These are phyloP conservation scores for Phytophthora tentaculata DNA, from an alignment of 352 stramenopile genomes.

Conservation along the genomic window DNA sequence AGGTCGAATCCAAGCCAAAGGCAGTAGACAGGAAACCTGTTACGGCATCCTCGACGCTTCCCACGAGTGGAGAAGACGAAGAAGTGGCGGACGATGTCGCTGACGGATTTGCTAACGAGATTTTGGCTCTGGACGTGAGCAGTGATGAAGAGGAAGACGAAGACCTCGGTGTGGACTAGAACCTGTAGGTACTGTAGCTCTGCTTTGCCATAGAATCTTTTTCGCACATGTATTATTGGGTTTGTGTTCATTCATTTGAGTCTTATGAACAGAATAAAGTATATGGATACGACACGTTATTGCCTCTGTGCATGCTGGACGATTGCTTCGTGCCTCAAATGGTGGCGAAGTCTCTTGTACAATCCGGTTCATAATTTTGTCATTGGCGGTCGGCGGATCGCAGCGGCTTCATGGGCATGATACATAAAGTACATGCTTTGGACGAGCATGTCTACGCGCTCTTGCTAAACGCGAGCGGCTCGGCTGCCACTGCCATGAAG, in stretches of 20 bases:
- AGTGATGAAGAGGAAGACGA: constrained; percentile 81
- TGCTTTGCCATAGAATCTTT: constrained; percentile 23
- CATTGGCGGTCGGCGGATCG: constrained; percentile 18
- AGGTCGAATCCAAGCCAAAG: constrained; percentile 25
- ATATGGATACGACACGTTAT: constrained; percentile 40
- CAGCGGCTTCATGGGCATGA: constrained; percentile 26
- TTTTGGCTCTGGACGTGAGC: constrained; percentile 80
- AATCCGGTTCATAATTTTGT: constrained; percentile 46
- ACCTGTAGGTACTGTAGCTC: neutral
- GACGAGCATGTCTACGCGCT: constrained; percentile 23
- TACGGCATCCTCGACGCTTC: constrained; percentile 41
- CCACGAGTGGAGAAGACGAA: constrained; percentile 58
- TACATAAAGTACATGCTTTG: constrained; percentile 35
- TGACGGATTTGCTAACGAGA: constrained; percentile 69
- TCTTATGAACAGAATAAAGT: constrained; percentile 37
- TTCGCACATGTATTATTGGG: constrained; percentile 10
- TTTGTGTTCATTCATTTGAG: constrained; percentile 13
- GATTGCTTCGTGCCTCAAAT: constrained; percentile 23
- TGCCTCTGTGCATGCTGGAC: constrained; percentile 21
- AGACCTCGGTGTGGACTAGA: constrained; percentile 59
- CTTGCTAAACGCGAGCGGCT: constrained; percentile 62
- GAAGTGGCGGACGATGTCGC: constrained; percentile 74
- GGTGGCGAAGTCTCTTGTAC: constrained; percentile 33
- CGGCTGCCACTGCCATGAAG: constrained; percentile 75
- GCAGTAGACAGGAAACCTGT: constrained; percentile 21